These are phyloP conservation scores for Viola pubescens DNA, from an alignment of 441 rosid species.

Conservation along the genomic window DNA sequence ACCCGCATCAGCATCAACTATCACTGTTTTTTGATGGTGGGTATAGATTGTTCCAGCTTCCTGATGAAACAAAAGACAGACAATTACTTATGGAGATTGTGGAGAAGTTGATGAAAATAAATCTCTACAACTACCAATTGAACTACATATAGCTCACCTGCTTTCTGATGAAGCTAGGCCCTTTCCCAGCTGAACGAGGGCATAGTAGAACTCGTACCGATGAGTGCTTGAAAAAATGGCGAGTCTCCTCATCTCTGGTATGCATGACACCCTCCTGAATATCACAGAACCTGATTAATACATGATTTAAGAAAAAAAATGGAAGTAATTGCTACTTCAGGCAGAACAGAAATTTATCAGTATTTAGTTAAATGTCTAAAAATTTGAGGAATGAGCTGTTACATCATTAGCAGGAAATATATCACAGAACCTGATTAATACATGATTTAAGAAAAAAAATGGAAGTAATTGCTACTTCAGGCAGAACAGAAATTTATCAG, in stretches of 20 bases:
- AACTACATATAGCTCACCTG: conserved; percentile 40
- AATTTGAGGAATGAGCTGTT: too few relatives aligned
- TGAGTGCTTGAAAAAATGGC: conserved; percentile 84
- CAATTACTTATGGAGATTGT: conserved; percentile 1
- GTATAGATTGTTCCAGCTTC: conserved; percentile 89
- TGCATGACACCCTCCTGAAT: conserved; percentile 82
- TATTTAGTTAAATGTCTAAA: not conserved
- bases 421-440: conserved; percentile 13
- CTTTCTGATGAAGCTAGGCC: conserved; percentile 79
- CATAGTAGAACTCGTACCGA: conserved; percentile 85
- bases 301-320: not conserved
- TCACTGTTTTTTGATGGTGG: conserved; percentile 92
- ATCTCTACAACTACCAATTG: too few relatives aligned
- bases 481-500: not conserved
- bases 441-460: not conserved
- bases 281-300: conserved; percentile 13
- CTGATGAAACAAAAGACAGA: conserved; percentile 30
- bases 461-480: not conserved
- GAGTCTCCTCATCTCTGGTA: conserved; percentile 89
- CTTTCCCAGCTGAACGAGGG: conserved; percentile 85
- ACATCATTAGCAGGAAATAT: conserved; percentile 2
- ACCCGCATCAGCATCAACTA: conserved; percentile 88
- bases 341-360: not conserved
- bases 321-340: not conserved
- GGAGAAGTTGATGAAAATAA: too few relatives aligned